Conservation (phyloP, 2,329 filamentous ascomycete genomes). For the Fusarium euwallaceae region DNA sequence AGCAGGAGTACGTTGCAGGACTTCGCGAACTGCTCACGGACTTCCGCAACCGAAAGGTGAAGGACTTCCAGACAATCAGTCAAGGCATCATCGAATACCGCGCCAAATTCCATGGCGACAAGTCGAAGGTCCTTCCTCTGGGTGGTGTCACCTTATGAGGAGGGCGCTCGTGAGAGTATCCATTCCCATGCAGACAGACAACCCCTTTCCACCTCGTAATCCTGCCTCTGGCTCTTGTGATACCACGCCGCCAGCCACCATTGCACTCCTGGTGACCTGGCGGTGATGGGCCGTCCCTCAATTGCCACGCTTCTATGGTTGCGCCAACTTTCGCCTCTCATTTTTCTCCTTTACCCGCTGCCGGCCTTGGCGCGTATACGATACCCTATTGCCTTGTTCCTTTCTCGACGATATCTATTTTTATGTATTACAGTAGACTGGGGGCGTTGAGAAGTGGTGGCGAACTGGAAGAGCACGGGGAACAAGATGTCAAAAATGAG, state of each 20-base stretch:
- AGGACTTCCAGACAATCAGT: slow-evolving; percentile 76
- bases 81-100: slow-evolving; percentile 76
- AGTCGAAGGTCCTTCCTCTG: slow-evolving; percentile 72
- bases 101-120: slow-evolving; percentile 73
- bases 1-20: slow-evolving; percentile 72
- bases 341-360: slow-evolving; percentile 1
- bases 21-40: slow-evolving; percentile 72
- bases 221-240: slow-evolving; percentile 21
- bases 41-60: slow-evolving; percentile 70
- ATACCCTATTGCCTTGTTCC: slow-evolving; percentile 29
- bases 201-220: slow-evolving; percentile 32
- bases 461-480: slow-evolving; percentile 10
- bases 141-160: slow-evolving; percentile 60
- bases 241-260: slow-evolving; percentile 26
- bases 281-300: slow-evolving; percentile 6
- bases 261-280: slow-evolving; percentile 38
- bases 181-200: slow-evolving; percentile 16
- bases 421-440: slow-evolving; percentile 13
- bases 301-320: not conserved
- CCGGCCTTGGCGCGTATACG: slow-evolving; percentile 20
- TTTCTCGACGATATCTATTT: slow-evolving; percentile 11
- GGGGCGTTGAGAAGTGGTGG: slow-evolving; percentile 4
- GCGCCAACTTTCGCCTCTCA: slow-evolving; percentile 8
- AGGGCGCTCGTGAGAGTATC: slow-evolving; percentile 21
- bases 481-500: slow-evolving; percentile 6